Conservation (phyloP, 1,284 basidiomycete species). For the Apiotrichum porosum region DNA sequence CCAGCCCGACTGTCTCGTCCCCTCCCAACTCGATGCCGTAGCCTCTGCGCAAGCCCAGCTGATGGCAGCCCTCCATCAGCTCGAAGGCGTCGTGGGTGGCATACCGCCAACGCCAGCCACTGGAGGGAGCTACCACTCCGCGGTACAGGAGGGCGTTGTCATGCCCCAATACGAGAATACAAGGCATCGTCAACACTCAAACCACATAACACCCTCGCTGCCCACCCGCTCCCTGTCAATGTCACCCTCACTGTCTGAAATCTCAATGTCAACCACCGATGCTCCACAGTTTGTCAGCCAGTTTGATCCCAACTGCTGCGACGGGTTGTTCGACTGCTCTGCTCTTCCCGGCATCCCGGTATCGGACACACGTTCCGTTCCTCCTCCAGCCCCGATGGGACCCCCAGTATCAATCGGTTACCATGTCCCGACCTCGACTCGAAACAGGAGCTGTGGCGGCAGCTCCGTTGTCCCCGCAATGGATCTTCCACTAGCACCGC, state of each 20-base stretch:
- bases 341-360: neutral
- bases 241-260: neutral
- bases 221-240: too few species aligned
- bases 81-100: neutral
- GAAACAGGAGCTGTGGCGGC: too few species aligned
- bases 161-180: too few species aligned
- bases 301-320: slow-evolving; percentile 5
- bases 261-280: neutral
- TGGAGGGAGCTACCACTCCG: too few species aligned
- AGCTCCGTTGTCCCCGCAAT: too few species aligned
- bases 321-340: slow-evolving; percentile 7
- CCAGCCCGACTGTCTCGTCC: neutral
- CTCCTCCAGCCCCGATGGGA: neutral
- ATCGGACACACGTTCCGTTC: neutral
- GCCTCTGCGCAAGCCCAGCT: neutral
- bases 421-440: neutral
- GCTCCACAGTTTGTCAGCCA: neutral
- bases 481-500: too few species aligned
- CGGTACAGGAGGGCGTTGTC: too few species aligned
- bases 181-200: neutral
- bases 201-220: neutral
- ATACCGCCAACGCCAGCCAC: neutral
- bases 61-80: neutral
- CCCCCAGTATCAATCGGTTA: neutral
- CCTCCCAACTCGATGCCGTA: neutral